Base-by-base conservation (phyloP, 192 early-diverging fungal genomes). In the Backusella liffmaniae region DNA sequence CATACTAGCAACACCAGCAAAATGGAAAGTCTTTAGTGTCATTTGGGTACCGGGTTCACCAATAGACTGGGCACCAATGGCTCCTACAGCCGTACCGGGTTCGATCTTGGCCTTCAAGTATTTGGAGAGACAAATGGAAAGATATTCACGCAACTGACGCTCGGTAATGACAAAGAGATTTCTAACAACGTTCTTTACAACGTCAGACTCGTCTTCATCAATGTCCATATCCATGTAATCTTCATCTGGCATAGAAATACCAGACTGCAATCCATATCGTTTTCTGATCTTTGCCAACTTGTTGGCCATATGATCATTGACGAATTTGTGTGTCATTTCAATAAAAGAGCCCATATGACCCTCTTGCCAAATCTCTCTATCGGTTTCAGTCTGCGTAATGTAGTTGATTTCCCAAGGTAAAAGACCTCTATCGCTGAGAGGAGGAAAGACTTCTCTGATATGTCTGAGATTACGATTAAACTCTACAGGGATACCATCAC, bases 21-120 rank as follows among this genome's bases (percentile, higher is more conserved):
- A 99, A 87, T 99, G 98, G 94, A 99, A 99, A 83, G 98, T 96
- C 85, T 98, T 98, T 70, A 99, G 83, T 71, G 98, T 99, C 98
- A 99, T 99, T 80, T 99, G 98, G 4, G 98, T 99, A 65, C 96
- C 96, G 15, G 98, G 98, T 78, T 99, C 98, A 74, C 98, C 98
- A 77, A 99, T 97, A 41, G 91, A 93, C 82, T 98, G 97, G 4
- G 97, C 98, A 30, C 96, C 98, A 65, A 99, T 86, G 34, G 98
- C 97, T 21, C 98, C 98, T 7, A 99, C 97, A 42, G 96, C 97
- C 1, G 97, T 91, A 77, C 95, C 97, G 13, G 98, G 96, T 76
- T 99, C 97, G 66, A 98, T 97, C 69, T 90, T 94, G 62, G 98
- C 94, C 69, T 89, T 88, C 76, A 89, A 84, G 82, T 97, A 98